Evolutionary conservation across 345 rosid species (phyloP), one percentile per base, ranked within the genome.

Genomic region (Punica granatum): DNA sequence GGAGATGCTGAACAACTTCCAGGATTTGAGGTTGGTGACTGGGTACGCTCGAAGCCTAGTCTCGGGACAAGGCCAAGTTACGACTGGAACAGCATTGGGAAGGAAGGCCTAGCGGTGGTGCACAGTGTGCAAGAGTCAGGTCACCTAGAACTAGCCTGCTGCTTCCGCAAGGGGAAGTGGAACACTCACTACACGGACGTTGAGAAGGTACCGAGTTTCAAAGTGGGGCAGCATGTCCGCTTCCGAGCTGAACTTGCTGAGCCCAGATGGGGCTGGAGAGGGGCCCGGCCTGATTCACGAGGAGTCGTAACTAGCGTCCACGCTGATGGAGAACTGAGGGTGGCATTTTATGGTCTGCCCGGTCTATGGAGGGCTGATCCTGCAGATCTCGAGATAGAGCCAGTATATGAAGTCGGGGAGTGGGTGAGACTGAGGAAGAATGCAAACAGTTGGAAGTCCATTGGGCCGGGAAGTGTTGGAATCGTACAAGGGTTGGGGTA

Each of bases 251-350:
- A 95, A 61, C 72, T 94, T 61, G 71, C 65, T 58, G 97, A 91
- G 71, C 99, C 99, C 61, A 85, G 98, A 75, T 91, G 97, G 99
- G 98, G 99, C 14, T 94, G 99, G 99, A 84, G 97, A 78, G 97
- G 93, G 59, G 83, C 95, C 56, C 84, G 56, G 74, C 84, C 85
- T 34, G 85, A 85, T 71, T 91, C 92, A 42, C 82, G 80, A 64
- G 98, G 98, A 64, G 79, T 94, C 74, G 72, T 94, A 70, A 86
- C 93, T 15, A 78, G 89, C 53, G 95, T 94, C 70, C 90, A 91
- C 78, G 92, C 95, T 67, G 98, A 94, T 81, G 97, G 95, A 76
- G 99, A 94, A 82, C 77, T 88, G 11, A 82, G 95, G 72, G 82
- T 91, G 78, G 90, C 99, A 44, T 86, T 94, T 83, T 80, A 81